Evolutionary conservation across 257 asterid genomes (phyloP).

Genomic region (Vinca minor): DNA sequence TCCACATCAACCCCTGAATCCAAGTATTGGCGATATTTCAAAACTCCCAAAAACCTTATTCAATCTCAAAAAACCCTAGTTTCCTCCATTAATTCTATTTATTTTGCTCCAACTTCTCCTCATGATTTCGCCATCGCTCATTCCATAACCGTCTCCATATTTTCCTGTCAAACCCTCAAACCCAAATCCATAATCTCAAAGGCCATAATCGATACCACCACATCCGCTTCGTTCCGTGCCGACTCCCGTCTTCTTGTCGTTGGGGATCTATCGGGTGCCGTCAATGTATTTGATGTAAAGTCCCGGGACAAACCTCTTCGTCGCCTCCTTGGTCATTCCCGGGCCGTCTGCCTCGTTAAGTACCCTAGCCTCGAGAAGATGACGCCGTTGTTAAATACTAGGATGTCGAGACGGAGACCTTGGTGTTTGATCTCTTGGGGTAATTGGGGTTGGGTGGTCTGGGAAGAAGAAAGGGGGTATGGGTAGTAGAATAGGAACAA

Average conservation of each 20-base stretch:
- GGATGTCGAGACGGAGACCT: constrained; percentile 67
- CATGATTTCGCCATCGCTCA: constrained; percentile 85
- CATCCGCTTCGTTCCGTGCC: constrained; percentile 59
- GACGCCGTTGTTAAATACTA: constrained; percentile 86
- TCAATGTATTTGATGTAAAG: constrained; percentile 68
- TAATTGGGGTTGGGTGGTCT: too few relatives aligned
- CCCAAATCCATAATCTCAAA: constrained; percentile 42
- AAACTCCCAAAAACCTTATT: constrained; percentile 54
- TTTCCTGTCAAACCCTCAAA: constrained; percentile 49
- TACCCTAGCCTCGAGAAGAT: constrained; percentile 75
- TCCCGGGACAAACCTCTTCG: constrained; percentile 54
- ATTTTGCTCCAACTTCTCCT: constrained; percentile 60
- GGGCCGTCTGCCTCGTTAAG: constrained; percentile 51
- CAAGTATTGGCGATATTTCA: constrained; percentile 83
- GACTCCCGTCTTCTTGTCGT: constrained; percentile 72
- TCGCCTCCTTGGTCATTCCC: constrained; percentile 58
- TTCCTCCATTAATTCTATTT: constrained; percentile 46
- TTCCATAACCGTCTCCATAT: constrained; percentile 56
- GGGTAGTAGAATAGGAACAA: too few relatives aligned
- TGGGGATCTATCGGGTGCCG: constrained; percentile 62
- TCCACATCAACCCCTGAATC: constrained; percentile 59
- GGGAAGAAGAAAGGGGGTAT: too few relatives aligned
- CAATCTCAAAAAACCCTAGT: constrained; percentile 34
- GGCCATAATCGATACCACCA: constrained; percentile 43
- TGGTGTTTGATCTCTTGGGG: constrained; percentile 48